Evolutionary conservation across 805 yeast species (phyloP).

Genomic region (Sporopachydermia lactativora): DNA sequence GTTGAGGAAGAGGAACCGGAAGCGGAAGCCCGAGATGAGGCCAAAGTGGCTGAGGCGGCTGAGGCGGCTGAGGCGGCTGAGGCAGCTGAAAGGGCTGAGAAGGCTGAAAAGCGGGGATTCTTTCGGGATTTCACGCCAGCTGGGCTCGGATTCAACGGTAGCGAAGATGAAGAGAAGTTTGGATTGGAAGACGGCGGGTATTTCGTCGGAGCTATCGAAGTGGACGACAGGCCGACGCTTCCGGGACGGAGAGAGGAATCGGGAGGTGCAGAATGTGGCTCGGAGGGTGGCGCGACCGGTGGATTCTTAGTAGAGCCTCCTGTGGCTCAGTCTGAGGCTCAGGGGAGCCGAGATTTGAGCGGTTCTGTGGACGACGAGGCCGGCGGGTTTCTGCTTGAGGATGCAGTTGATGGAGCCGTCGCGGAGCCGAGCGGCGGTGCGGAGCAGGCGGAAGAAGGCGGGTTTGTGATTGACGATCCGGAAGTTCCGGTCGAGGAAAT

Average conservation of each 20-base stretch:
- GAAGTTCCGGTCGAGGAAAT: conserved; percentile 5
- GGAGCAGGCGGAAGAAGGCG: conserved; percentile 3
- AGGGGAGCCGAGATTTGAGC: background rate
- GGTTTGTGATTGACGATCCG: background rate
- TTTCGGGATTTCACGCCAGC: background rate
- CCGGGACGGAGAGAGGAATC: background rate
- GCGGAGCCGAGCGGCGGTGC: conserved; percentile 3
- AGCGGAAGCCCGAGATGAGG: background rate
- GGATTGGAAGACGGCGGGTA: no score
- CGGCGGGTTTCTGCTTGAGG: conserved; percentile 3
- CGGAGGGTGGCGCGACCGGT: no score
- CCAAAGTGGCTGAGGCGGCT: no score
- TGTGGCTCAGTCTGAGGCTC: no score
- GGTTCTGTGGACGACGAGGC: conserved; percentile 4
- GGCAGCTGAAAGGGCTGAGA: background rate
- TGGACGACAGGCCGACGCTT: no score
- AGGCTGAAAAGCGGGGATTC: background rate
- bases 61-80: no score
- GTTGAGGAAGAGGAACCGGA: conserved; percentile 14
- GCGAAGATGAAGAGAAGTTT: no score
- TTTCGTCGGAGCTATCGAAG: no score
- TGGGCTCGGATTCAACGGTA: background rate
- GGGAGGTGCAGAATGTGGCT: background rate
- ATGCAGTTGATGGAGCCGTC: conserved; percentile 4
- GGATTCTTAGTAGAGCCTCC: no score